These are phyloP conservation scores for Mortierella sp. DNA, from an alignment of 371 early-diverging fungal genomes.

Conservation along the genomic window DNA sequence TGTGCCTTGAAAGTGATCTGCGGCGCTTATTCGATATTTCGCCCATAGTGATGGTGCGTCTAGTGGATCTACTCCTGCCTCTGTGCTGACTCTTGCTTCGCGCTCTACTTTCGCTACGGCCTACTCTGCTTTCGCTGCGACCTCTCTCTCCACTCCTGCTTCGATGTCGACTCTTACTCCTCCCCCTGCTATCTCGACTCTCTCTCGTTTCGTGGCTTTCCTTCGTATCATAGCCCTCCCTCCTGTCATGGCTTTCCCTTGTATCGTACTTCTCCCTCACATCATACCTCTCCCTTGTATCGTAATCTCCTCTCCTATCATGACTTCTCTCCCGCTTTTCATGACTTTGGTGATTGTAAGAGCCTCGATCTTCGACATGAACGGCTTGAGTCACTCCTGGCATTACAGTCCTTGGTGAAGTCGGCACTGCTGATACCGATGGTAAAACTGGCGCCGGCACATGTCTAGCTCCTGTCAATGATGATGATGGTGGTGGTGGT, in stretches of 20 bases:
- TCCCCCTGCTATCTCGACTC: slow-evolving; percentile 5
- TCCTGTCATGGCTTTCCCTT: background rate
- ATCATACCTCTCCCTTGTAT: background rate
- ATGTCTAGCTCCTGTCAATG: background rate
- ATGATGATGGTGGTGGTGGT: background rate
- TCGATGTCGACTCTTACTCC: slow-evolving; percentile 11
- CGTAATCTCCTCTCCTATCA: background rate
- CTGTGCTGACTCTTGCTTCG: slow-evolving; percentile 31
- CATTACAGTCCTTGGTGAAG: background rate
- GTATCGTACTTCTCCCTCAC: background rate
- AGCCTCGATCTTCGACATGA: background rate
- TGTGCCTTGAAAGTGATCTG: slow-evolving; percentile 8
- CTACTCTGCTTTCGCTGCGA: slow-evolving; percentile 12
- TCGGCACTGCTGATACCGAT: background rate
- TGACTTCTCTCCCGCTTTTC: background rate
- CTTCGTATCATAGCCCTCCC: background rate
- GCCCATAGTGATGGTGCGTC: slow-evolving; percentile 27
- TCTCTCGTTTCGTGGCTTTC: slow-evolving; percentile 3
- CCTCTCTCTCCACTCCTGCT: slow-evolving; percentile 18
- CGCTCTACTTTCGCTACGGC: slow-evolving; percentile 19
- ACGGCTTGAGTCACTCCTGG: background rate
- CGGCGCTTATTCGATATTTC: slow-evolving; percentile 17
- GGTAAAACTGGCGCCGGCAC: background rate
- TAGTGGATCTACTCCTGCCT: slow-evolving; percentile 28
- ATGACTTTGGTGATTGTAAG: background rate